Percentiles rank a stretch among this genome's conserved stretches.
These are phyloP conservation scores for Berberis thunbergii DNA, from an alignment of 164 flowering plant species.

Conservation along the genomic window DNA sequence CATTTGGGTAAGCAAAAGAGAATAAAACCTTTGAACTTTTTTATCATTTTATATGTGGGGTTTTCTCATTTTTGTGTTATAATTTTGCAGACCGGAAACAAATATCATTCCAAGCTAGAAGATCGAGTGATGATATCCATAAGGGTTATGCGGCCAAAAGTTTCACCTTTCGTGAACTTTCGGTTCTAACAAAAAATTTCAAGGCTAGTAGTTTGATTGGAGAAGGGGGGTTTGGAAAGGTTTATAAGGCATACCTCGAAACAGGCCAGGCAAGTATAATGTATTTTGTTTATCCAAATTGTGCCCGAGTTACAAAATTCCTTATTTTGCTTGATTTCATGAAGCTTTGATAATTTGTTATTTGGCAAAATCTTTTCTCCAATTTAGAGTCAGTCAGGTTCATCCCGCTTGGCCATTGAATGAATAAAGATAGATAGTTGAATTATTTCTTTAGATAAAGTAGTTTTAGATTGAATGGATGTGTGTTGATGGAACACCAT, in stretches of 20 bases:
- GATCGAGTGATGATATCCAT: not conserved
- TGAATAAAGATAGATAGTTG: no score
- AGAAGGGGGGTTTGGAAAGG: conserved; percentile 76
- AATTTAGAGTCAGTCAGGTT: no score
- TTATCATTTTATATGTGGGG: no score
- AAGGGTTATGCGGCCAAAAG: conserved; percentile 25
- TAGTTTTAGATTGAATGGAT: not conserved
- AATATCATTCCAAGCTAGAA: conserved; percentile 3
- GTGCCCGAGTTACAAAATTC: not conserved
- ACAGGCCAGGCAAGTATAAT: conserved; percentile 37
- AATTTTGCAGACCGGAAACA: conserved; percentile 19
- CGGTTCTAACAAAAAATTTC: conserved; percentile 44
- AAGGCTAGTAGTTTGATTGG: conserved; percentile 47
- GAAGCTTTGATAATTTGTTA: no score
- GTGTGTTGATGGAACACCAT: not conserved
- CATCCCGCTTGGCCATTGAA: no score
- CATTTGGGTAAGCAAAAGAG: no score
- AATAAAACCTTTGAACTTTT: no score
- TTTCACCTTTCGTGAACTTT: conserved; percentile 54
- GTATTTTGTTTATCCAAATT: not conserved
- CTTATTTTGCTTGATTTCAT: no score
- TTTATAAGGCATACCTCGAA: conserved; percentile 53
- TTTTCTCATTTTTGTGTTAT: no score
- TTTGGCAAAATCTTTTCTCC: no score
- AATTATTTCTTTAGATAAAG: no score